These are phyloP conservation scores for Aspergillus steynii DNA, from an alignment of 495 filamentous ascomycete genomes.

Conservation along the genomic window DNA sequence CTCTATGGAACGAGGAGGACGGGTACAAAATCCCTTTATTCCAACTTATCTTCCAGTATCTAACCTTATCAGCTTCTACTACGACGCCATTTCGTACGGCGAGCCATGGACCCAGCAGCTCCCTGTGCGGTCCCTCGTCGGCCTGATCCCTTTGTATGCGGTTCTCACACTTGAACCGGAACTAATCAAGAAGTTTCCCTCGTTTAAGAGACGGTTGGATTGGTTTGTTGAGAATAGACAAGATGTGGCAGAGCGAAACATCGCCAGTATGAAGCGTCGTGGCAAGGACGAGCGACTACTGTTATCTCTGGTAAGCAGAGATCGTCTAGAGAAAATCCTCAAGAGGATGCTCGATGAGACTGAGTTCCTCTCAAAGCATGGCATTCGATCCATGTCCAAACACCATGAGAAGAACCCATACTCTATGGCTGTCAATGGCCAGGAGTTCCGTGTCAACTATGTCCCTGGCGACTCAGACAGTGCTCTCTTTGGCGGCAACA, in stretches of 20 bases:
- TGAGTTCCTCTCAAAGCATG: slow-evolving; percentile 87
- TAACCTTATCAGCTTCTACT: slow-evolving; percentile 70
- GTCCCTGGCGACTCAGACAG: slow-evolving; percentile 94
- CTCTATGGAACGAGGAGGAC: slow-evolving; percentile 93
- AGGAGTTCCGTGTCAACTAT: slow-evolving; percentile 84
- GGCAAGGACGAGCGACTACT: slow-evolving; percentile 87
- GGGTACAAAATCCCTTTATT: slow-evolving; percentile 40
- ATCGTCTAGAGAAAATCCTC: slow-evolving; percentile 81
- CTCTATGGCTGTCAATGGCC: slow-evolving; percentile 93
- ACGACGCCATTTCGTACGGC: slow-evolving; percentile 95
- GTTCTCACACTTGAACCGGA: slow-evolving; percentile 91
- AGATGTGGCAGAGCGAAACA: slow-evolving; percentile 87
- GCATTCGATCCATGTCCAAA: slow-evolving; percentile 92
- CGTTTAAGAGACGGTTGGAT: slow-evolving; percentile 88
- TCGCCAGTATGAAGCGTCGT: slow-evolving; percentile 83
- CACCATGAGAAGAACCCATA: slow-evolving; percentile 87
- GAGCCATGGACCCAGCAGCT: slow-evolving; percentile 91
- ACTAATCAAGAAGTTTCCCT: slow-evolving; percentile 85
- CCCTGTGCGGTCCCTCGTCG: slow-evolving; percentile 87
- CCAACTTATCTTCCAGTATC: neutral
- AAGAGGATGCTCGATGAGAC: slow-evolving; percentile 90
- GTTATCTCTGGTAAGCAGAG: slow-evolving; percentile 84
- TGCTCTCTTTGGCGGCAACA: slow-evolving; percentile 92
- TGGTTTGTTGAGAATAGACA: slow-evolving; percentile 89
- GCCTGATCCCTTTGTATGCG: slow-evolving; percentile 89